phyloP scores from a whole-genome alignment of 2,329 filamentous ascomycete genomes.

The Sclerotinia nivalis region DNA sequence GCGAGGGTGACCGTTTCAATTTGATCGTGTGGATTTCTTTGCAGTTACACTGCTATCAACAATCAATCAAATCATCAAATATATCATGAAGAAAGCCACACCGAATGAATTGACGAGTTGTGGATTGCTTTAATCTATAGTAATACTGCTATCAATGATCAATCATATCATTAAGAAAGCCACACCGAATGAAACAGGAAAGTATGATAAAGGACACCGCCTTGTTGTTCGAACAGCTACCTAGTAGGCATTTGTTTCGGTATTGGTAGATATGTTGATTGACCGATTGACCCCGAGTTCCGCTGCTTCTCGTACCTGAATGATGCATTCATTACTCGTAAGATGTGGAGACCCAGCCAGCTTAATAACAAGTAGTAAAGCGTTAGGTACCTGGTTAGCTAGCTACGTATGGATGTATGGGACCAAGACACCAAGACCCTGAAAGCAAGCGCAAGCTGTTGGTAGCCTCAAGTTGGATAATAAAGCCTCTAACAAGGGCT shows the following conservation, averaged over 20 bases:
- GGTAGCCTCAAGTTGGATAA: neutral
- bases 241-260: neutral
- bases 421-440: neutral
- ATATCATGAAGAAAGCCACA: constrained; percentile 2
- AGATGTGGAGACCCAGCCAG: neutral
- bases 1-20: constrained; percentile 11
- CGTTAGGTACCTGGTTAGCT: neutral
- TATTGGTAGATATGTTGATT: neutral
- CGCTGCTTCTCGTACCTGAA: constrained; percentile 14
- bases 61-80: neutral
- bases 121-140: neutral
- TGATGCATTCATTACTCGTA: neutral
- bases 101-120: neutral
- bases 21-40: constrained; percentile 8
- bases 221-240: neutral
- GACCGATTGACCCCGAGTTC: constrained; percentile 16
- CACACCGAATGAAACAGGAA: neutral
- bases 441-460: constrained; percentile 6
- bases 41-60: neutral
- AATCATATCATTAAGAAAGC: neutral
- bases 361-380: neutral
- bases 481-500: neutral
- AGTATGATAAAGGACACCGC: constrained; percentile 4
- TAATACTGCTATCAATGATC: neutral
- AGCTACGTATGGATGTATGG: neutral